A percentile compares a stretch with the other conserved stretches of the same genome.
Conservation (phyloP, 768 basidiomycete species). For the Neoboletus subvelutipes region DNA sequence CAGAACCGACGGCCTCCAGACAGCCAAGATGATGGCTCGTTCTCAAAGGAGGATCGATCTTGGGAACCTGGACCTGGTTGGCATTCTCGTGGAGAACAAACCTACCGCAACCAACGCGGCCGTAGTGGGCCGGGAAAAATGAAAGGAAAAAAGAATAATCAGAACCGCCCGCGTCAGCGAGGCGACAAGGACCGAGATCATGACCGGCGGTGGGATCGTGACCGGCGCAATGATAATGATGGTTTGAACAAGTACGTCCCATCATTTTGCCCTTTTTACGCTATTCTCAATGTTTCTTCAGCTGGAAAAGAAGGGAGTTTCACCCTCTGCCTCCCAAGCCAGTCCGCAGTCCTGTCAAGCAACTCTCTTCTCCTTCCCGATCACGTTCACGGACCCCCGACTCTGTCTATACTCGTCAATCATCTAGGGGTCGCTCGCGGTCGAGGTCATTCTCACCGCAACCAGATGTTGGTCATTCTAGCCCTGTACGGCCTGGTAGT, state of each 20-base stretch:
- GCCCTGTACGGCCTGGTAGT: conserved; percentile 46
- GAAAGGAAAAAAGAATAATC: conserved; percentile 38
- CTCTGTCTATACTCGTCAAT: conserved; percentile 63
- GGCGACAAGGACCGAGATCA: conserved; percentile 29
- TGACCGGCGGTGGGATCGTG: conserved; percentile 36
- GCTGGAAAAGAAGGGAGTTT: conserved; percentile 67
- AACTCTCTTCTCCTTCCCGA: conserved; percentile 44
- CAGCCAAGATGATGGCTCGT: conserved; percentile 23
- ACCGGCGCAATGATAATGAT: conserved; percentile 57
- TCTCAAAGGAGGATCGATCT: conserved; percentile 48
- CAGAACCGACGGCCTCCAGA: conserved; percentile 38
- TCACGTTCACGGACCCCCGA: conserved; percentile 58
- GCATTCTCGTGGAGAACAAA: conserved; percentile 46
- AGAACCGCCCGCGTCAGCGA: conserved; percentile 33
- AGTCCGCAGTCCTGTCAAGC: conserved; percentile 37
- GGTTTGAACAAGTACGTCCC: conserved; percentile 69
- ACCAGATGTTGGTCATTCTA: conserved; percentile 53
- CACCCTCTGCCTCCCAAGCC: conserved; percentile 41
- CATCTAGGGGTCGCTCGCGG: conserved; percentile 63
- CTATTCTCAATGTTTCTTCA: conserved; percentile 28
- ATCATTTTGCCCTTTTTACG: conserved; percentile 7
- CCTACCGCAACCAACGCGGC: conserved; percentile 37
- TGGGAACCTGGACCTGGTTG: conserved; percentile 76
- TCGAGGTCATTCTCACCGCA: conserved; percentile 61
- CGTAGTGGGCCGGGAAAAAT: conserved; percentile 40